phyloP scores from a whole-genome alignment of 495 filamentous ascomycete species.

The Filosporella fistucella region DNA sequence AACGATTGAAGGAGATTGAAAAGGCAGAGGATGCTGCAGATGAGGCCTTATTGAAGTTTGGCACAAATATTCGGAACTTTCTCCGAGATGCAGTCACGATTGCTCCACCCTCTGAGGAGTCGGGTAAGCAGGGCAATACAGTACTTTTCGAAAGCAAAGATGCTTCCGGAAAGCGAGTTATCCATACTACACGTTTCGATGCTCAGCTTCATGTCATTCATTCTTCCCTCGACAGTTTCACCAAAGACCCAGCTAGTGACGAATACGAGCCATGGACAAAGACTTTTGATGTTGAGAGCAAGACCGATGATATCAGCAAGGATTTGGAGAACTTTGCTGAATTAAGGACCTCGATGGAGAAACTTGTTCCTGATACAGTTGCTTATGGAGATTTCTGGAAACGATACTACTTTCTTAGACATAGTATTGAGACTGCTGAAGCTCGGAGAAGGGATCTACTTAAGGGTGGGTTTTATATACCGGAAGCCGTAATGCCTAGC shows the following conservation, averaged over 20 bases:
- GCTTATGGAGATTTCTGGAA: constrained; percentile 90
- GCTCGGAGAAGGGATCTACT: constrained; percentile 83
- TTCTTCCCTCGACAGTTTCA: constrained; percentile 78
- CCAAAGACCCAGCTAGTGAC: constrained; percentile 68
- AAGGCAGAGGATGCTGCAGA: constrained; percentile 96
- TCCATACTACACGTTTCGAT: constrained; percentile 91
- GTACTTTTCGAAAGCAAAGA: constrained; percentile 91
- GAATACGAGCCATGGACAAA: constrained; percentile 73
- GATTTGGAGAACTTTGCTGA: constrained; percentile 89
- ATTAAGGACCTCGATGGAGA: constrained; percentile 88
- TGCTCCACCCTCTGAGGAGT: constrained; percentile 51
- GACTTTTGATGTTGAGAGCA: constrained; percentile 72
- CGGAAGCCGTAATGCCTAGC: constrained; percentile 1
- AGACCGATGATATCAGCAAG: constrained; percentile 78
- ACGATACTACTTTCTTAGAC: constrained; percentile 91
- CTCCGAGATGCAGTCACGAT: constrained; percentile 88
- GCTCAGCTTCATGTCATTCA: constrained; percentile 95
- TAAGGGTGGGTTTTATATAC: constrained; percentile 60
- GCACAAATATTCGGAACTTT: constrained; percentile 85
- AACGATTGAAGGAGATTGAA: constrained; percentile 85
- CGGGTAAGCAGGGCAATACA: constrained; percentile 27
- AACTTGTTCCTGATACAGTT: constrained; percentile 84
- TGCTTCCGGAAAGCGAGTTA: constrained; percentile 80
- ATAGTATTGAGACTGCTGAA: constrained; percentile 95
- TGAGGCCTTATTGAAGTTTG: constrained; percentile 91